These are phyloP conservation scores for Xylaria nigripes DNA, from an alignment of 495 filamentous ascomycete genomes.

Conservation along the genomic window DNA sequence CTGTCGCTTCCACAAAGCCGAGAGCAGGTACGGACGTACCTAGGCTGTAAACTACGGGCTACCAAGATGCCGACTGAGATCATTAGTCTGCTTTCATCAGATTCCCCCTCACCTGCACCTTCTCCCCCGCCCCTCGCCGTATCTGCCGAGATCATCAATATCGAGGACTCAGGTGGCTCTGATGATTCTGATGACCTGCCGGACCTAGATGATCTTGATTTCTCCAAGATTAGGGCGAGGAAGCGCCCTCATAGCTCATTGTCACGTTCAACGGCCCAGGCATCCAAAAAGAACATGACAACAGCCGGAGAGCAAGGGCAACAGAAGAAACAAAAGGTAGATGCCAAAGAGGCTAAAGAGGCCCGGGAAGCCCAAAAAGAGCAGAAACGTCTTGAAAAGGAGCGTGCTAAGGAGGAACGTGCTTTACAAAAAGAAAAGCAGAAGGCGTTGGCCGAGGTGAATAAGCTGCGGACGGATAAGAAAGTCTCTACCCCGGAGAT, in stretches of 20 bases:
- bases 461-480: slow-evolving; percentile 68
- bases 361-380: slow-evolving; percentile 49
- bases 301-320: slow-evolving; percentile 25
- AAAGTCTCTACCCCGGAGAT: slow-evolving; percentile 72
- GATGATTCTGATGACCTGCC: slow-evolving; percentile 32
- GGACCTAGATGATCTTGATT: slow-evolving; percentile 28
- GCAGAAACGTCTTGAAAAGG: slow-evolving; percentile 40
- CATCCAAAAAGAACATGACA: slow-evolving; percentile 7
- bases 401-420: slow-evolving; percentile 51
- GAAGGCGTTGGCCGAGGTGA: slow-evolving; percentile 63
- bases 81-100: slow-evolving; percentile 32
- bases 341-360: slow-evolving; percentile 45
- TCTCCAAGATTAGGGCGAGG: slow-evolving; percentile 14
- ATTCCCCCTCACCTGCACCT: slow-evolving; percentile 17
- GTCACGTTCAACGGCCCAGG: slow-evolving; percentile 13
- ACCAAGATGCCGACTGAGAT: slow-evolving; percentile 32
- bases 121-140: slow-evolving; percentile 1
- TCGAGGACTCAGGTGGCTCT: slow-evolving; percentile 15
- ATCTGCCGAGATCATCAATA: too few relatives aligned
- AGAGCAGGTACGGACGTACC: too few relatives aligned
- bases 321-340: slow-evolving; percentile 30
- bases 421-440: slow-evolving; percentile 57
- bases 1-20: background rate
- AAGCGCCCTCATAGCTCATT: slow-evolving; percentile 9
- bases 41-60: too few relatives aligned